Evolutionary conservation across 768 basidiomycete species (phyloP), one percentile per base, ranked within the genome.

Genomic region (Tylopilus cervinicoccineus): DNA sequence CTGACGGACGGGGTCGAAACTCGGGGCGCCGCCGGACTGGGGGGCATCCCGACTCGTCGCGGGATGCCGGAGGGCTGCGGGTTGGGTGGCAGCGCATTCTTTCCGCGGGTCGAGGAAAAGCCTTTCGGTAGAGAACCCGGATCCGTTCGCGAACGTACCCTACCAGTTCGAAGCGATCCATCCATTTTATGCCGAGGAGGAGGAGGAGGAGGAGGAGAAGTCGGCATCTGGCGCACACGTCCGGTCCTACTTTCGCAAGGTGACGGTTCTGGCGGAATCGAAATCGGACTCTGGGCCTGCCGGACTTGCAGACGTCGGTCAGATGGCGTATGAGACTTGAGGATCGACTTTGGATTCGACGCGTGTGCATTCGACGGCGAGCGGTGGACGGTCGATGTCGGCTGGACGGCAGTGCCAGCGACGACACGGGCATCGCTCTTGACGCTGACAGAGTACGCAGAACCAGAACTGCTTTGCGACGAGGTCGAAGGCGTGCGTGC

Each of bases 271-370:
- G 48, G 46, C 34, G 60, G 43, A 17, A 49, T 31, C n/a, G 37
- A 46, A 1, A 55, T 23, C 0, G 48, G 47, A 45, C 42, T 61
- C 32, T 47, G 43, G 32, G 43, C 7, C 13, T 44, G 48, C 16
- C 48, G 55, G 24, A 32, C 43, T 47, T 54, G 59, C 31, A 39
- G 19, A 40, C 58, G 53, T 40, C 58, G 59, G 20, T 61, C 61
- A 34, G 54, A 52, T 39, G 11, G 20, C 11, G 44, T 34, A 38
- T 55, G 60, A 19, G 63, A 40, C 44, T 64, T 64, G 14, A 64
- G 52, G 37, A 64, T 64, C 6, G 63, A 64, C 51, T 71, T 76
- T 5, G 63, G 61, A 33, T 63, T 60, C 16, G 55, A 44, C 34
- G 44, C 45, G 23, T 52, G 39, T 7, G 34, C 36, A 26, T 52